These are phyloP conservation scores for Xylaria sp. DNA, from an alignment of 2,329 filamentous ascomycete species.

Conservation along the genomic window DNA sequence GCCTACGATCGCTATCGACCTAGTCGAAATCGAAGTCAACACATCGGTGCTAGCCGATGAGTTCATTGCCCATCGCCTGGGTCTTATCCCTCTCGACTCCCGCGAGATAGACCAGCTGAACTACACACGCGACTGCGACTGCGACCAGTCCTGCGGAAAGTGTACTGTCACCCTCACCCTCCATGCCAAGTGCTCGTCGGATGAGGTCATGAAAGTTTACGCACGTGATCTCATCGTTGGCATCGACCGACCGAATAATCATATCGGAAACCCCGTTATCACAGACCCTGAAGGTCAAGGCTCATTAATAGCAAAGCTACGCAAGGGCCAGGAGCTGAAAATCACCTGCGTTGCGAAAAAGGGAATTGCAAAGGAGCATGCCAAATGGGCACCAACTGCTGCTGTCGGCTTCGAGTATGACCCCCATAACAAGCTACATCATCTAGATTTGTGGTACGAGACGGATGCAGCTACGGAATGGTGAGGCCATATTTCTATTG, in stretches of 20 bases:
- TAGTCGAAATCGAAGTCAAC: conserved; percentile 91
- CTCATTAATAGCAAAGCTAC: conserved; percentile 85
- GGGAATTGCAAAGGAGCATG: conserved; percentile 97
- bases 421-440: conserved; percentile 91
- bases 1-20: conserved; percentile 90
- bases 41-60: conserved; percentile 96
- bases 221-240: conserved; percentile 83
- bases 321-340: conserved; percentile 86
- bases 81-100: conserved; percentile 85
- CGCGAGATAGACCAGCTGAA: conserved; percentile 81
- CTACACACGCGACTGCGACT: conserved; percentile 94
- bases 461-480: conserved; percentile 81
- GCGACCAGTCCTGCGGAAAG: conserved; percentile 90
- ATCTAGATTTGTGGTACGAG: conserved; percentile 96
- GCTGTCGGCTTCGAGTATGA: conserved; percentile 98
- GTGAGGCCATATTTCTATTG: conserved; percentile 55
- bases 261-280: conserved; percentile 81
- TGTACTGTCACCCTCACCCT: conserved; percentile 87
- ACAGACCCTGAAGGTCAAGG: conserved; percentile 82
- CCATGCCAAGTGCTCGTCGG: conserved; percentile 82
- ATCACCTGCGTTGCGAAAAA: conserved; percentile 95
- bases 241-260: conserved; percentile 71
- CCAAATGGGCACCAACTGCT: conserved; percentile 93
- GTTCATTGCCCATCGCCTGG: conserved; percentile 90
- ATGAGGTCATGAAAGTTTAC: conserved; percentile 92